Base-by-base conservation (phyloP, 2,329 filamentous ascomycete species). In the Rhynchosporium graminicola region DNA sequence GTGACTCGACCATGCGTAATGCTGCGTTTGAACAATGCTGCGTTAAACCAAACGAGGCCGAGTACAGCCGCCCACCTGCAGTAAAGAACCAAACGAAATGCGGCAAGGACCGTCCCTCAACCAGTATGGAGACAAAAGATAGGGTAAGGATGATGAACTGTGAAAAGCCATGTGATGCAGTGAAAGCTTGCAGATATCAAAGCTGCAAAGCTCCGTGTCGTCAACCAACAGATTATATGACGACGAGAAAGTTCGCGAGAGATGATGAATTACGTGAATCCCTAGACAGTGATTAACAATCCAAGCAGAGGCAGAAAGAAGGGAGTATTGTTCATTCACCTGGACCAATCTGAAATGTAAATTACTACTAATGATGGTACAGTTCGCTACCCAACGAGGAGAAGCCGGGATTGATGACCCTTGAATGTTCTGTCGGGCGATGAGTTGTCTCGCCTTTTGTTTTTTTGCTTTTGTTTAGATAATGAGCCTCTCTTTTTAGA, bases 61-160 rank as follows among this genome's bases (percentile, higher is more conserved):
- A 20, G 20, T 20, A 20, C 20, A 20, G 20, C 20, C 20, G 20
- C 20, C 20, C 20, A 20, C 20, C 20, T 20, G 20, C 10, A 40
- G 6, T 6, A n/a, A 7, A 12, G 20, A 6, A 33, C 47, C 10
- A 54, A 26, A 42, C 33, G 50, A 7, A 43, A 12, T 29, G 51
- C 51, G 36, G 51, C 31, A 55, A 55, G 51, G 36, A 55, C 36
- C 51, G 51, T 55, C 51, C 51, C 51, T 40, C 36, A 7, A 7
- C 36, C 12, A 8, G 7, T 12, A 10, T 55, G 43, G 26, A 42
- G 20, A 20, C 20, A 20, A 20, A 20, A 20, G 20, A 20, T 20
- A 42, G 33, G 36, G 51, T 5, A 55, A 42, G n/a, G 36, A 42
- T 42, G 43, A 20, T 15, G 15, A 55, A 55, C 3, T 36, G 48